Percentiles rank a stretch among this genome's conserved stretches.
These are phyloP conservation scores for Pyrenopolyporus hunteri DNA, from an alignment of 495 filamentous ascomycete species.

Conservation along the genomic window DNA sequence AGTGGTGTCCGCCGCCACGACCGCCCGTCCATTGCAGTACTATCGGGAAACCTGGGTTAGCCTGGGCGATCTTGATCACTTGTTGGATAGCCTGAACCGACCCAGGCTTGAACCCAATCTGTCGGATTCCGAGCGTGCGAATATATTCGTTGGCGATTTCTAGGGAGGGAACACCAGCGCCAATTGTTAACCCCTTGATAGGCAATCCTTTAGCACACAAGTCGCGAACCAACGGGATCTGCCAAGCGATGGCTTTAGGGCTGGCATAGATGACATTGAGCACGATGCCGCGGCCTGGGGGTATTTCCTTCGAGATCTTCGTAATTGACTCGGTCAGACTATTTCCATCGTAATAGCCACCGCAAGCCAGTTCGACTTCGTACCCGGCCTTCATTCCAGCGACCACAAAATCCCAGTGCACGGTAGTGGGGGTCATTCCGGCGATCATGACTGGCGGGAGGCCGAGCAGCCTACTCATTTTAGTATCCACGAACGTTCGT, in stretches of 20 bases:
- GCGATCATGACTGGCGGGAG: conserved; percentile 89
- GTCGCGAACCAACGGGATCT: conserved; percentile 78
- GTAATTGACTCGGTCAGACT: conserved; percentile 76
- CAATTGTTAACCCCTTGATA: conserved; percentile 83
- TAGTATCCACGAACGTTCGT: conserved; percentile 83
- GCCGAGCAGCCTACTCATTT: conserved; percentile 82
- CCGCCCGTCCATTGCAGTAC: conserved; percentile 85
- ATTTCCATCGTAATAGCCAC: conserved; percentile 81
- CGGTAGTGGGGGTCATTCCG: conserved; percentile 94
- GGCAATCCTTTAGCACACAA: conserved; percentile 78
- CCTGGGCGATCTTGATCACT: conserved; percentile 80
- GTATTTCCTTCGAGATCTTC: conserved; percentile 78
- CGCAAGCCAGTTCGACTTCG: conserved; percentile 84
- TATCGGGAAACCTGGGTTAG: conserved; percentile 76
- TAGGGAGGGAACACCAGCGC: conserved; percentile 80
- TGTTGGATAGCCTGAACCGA: conserved; percentile 78
- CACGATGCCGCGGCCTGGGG: conserved; percentile 82
- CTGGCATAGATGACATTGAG: conserved; percentile 87
- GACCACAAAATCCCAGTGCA: conserved; percentile 95
- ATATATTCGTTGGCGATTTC: conserved; percentile 84
- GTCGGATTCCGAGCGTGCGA: conserved; percentile 76
- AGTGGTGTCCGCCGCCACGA: conserved; percentile 82
- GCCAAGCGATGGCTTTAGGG: conserved; percentile 85
- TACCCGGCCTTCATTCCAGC: conserved; percentile 95
- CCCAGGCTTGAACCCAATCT: conserved; percentile 82